A percentile compares a stretch with the other conserved stretches of the same genome.
These are phyloP conservation scores for Penicillium rolfsii DNA, from an alignment of 2,329 filamentous ascomycete species.

Conservation along the genomic window DNA sequence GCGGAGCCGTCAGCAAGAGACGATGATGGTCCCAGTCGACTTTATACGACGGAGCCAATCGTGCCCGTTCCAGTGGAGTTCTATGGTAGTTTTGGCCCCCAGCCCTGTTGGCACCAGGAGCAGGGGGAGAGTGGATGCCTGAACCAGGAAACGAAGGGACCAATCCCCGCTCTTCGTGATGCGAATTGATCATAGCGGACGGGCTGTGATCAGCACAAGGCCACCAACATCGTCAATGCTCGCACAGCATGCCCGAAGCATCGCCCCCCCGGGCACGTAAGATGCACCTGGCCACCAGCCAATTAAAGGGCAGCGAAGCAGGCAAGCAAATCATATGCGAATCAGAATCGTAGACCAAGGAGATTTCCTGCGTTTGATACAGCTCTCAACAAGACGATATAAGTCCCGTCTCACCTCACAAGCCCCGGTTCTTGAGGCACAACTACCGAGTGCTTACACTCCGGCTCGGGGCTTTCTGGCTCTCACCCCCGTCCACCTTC, in stretches of 20 bases:
- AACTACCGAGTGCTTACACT: not conserved
- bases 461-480: not conserved
- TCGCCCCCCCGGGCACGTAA: not conserved
- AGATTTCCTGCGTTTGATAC: not conserved
- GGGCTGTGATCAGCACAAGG: not conserved
- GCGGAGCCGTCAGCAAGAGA: not conserved
- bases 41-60: constrained; percentile 10
- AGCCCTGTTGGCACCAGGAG: not conserved
- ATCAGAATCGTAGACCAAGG: not conserved
- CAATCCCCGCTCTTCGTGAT: not conserved
- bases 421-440: not conserved
- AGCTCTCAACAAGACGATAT: not conserved
- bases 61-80: not conserved
- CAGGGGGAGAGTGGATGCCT: constrained; percentile 1
- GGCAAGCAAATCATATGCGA: not conserved
- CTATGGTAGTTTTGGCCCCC: constrained; percentile 9
- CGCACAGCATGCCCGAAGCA: constrained; percentile 4
- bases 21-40: not conserved
- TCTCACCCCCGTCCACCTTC: not conserved
- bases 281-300: not conserved
- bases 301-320: constrained; percentile 1
- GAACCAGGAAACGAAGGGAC: not conserved
- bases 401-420: not conserved
- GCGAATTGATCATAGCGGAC: not conserved
- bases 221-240: not conserved